Evolutionary conservation across 257 asterid genomes (phyloP).

Genomic region (Anisodus tanguticus): DNA sequence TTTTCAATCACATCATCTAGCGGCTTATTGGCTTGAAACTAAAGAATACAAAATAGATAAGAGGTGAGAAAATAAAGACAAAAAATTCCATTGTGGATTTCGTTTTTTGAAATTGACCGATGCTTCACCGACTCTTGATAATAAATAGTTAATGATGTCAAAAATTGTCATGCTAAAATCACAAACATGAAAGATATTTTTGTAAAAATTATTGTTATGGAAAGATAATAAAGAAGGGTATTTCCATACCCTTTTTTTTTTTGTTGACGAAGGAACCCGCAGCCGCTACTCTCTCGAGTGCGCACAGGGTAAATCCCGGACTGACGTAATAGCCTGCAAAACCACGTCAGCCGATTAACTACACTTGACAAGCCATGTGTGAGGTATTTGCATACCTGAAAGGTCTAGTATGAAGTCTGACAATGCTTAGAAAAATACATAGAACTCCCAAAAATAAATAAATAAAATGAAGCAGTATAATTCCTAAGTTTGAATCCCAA

Average conservation of each 20-base stretch:
- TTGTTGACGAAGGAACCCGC: too few relatives aligned
- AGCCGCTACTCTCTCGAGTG: too few relatives aligned
- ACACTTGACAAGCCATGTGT: too few relatives aligned
- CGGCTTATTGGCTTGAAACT: background rate
- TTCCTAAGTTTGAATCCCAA: background rate
- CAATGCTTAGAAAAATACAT: background rate
- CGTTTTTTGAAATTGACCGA: background rate
- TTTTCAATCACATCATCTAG: background rate
- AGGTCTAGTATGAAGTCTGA: background rate
- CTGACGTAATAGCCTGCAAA: too few relatives aligned
- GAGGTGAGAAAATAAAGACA: background rate
- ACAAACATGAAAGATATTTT: background rate
- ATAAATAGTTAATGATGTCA: background rate
- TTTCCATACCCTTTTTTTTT: too few relatives aligned
- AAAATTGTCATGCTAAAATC: background rate
- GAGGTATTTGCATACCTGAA: too few relatives aligned
- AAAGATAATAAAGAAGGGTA: background rate
- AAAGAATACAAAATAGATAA: background rate
- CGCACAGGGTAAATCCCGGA: too few relatives aligned
- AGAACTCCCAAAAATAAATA: background rate
- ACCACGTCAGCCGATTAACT: too few relatives aligned
- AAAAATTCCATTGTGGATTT: background rate
- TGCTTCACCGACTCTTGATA: background rate
- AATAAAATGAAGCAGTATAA: background rate
- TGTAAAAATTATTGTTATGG: background rate